Base-by-base conservation (phyloP, 768 basidiomycete species). In the Suillus americanus region DNA sequence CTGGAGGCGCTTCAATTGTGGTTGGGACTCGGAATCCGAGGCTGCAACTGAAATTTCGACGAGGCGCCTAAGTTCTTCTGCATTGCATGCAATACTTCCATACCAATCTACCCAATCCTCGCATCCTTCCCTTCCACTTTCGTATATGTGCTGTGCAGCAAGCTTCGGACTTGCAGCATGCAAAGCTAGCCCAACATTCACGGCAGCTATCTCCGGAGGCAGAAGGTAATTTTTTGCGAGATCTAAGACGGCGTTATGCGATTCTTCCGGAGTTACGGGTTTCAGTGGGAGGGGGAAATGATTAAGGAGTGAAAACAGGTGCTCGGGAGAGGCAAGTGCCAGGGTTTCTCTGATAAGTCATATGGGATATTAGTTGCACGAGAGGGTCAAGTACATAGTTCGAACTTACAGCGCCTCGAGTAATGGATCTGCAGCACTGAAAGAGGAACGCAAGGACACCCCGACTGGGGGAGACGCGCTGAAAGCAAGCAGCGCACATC, bases 61-160 rank as follows among this genome's bases (percentile, higher is more conserved):
- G 25, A 92, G 77, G 43, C 79, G 81, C 25, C 79, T 78, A 59
- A 92, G 79, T 5, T 78, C 82, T 67, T 89, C 83, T 18, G 84
- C 81, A 66, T 90, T 87, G 71, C 93, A 95, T 1, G 90, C 82
- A 33, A 86, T 80, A 57, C 84, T 74, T 2, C 93, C 92, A 71
- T 93, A 90, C 92, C 91, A 93, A 63, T 91, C 91, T 13, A 92
- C 89, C 92, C 89, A 95, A 14, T 89, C 89, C 2, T 82, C 87
- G 69, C 89, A 91, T 6, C 76, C 71, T 9, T 71, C 73, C 13
- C 72, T 75, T n/a, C 65, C 69, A 41, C 60, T 45, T 14, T 75
- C 67, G 14, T 66, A 62, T 18, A 20, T 62, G 18, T 43, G 28
- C 40, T 73, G 77, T 0, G 95, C 95, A 64, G 94, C 88, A 33